These are phyloP conservation scores for Boletus tylopilopsis DNA, from an alignment of 768 basidiomycete genomes.

Conservation along the genomic window DNA sequence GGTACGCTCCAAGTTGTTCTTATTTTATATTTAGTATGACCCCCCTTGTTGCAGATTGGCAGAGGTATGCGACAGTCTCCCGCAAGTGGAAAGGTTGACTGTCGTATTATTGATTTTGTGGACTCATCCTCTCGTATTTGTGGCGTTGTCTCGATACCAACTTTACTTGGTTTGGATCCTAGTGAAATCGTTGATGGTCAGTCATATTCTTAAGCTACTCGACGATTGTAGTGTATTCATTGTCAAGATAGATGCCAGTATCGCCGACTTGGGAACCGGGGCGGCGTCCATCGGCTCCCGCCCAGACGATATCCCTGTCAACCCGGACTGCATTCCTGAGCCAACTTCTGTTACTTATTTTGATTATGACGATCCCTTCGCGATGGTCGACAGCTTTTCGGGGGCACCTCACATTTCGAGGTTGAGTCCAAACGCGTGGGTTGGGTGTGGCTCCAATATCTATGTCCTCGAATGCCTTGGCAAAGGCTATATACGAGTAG, in stretches of 20 bases:
- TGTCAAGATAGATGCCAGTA: constrained; percentile 44
- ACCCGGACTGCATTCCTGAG: constrained; percentile 39
- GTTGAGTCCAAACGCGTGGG: constrained; percentile 69
- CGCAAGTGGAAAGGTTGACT: constrained; percentile 74
- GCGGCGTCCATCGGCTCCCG: constrained; percentile 22
- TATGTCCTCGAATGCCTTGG: constrained; percentile 77
- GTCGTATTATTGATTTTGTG: constrained; percentile 88
- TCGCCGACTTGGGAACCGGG: constrained; percentile 45
- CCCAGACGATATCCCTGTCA: background rate
- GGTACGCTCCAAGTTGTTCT: constrained; percentile 41
- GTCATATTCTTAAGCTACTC: constrained; percentile 1
- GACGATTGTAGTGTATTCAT: background rate
- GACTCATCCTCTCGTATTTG: constrained; percentile 65
- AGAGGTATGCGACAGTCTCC: constrained; percentile 88
- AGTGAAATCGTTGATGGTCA: constrained; percentile 57
- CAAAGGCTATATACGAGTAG: constrained; percentile 64
- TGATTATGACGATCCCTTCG: constrained; percentile 75
- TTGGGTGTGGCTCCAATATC: constrained; percentile 66
- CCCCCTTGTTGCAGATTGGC: constrained; percentile 65
- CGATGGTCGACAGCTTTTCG: constrained; percentile 45
- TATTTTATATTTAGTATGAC: background rate
- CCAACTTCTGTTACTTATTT: constrained; percentile 66
- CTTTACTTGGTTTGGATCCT: constrained; percentile 84
- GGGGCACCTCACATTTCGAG: constrained; percentile 51
- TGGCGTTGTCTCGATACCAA: constrained; percentile 76